Percentiles rank a stretch among this genome's conserved stretches.
These are phyloP conservation scores for Colletotrichum paranaense DNA, from an alignment of 2,329 filamentous ascomycete genomes.

Conservation along the genomic window DNA sequence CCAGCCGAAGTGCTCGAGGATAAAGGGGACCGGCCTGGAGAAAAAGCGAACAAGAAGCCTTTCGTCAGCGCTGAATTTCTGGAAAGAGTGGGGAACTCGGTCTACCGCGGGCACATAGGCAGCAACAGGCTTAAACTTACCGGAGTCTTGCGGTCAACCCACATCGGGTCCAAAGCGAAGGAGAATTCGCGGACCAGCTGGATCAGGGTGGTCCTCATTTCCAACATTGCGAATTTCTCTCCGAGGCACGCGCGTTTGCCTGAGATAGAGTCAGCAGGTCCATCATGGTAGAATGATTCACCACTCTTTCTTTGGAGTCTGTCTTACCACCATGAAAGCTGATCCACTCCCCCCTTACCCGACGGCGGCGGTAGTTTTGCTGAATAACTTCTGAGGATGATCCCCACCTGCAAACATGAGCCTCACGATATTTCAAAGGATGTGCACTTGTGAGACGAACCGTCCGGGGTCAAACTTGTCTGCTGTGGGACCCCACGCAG, in stretches of 20 bases:
- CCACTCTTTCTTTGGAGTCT: background rate
- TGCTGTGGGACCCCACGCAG: constrained; percentile 45
- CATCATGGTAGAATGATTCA: background rate
- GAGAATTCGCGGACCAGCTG: constrained; percentile 42
- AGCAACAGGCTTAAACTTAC: constrained; percentile 38
- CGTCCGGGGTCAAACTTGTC: constrained; percentile 51
- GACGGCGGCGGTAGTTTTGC: constrained; percentile 46
- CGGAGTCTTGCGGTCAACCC: constrained; percentile 46
- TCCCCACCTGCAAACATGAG: constrained; percentile 46
- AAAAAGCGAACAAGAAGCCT: background rate
- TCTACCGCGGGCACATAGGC: background rate
- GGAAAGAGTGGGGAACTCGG: background rate
- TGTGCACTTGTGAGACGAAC: background rate
- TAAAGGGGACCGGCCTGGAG: constrained; percentile 31
- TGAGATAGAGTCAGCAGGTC: background rate
- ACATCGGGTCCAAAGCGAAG: constrained; percentile 47
- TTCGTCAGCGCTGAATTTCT: constrained; percentile 17
- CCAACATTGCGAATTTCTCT: constrained; percentile 51
- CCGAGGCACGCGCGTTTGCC: constrained; percentile 51
- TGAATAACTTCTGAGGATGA: constrained; percentile 47
- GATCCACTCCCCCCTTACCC: constrained; percentile 51
- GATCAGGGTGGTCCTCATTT: constrained; percentile 48
- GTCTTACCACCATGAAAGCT: constrained; percentile 51
- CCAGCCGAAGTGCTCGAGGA: constrained; percentile 23
- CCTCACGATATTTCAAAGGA: background rate